These are phyloP conservation scores for Geranomyces variabilis DNA, from an alignment of 192 early-diverging fungal species.

Conservation along the genomic window DNA sequence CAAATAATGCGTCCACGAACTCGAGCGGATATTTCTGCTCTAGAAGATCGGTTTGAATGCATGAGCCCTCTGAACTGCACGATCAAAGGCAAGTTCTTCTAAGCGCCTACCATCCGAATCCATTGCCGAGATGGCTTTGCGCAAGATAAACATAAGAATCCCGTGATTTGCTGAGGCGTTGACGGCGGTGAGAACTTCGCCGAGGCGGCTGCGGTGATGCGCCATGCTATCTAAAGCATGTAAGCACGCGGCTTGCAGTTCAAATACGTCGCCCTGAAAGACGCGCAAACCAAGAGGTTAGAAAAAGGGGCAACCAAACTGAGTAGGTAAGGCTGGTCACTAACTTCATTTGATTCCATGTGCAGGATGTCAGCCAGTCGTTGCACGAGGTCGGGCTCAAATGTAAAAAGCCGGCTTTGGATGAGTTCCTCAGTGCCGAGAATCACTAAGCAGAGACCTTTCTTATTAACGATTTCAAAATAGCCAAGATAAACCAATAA, in stretches of 20 bases:
- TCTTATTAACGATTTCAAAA: too few relatives aligned
- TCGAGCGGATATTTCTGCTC: slow-evolving; percentile 56
- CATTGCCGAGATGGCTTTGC: slow-evolving; percentile 66
- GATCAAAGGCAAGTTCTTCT: too few relatives aligned
- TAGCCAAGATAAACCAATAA: not conserved
- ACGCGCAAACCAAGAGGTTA: not conserved
- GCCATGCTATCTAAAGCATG: slow-evolving; percentile 84
- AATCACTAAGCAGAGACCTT: slow-evolving; percentile 47
- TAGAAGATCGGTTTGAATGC: not conserved
- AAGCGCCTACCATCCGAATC: slow-evolving; percentile 40
- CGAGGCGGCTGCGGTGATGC: slow-evolving; percentile 72
- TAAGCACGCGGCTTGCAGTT: slow-evolving; percentile 78
- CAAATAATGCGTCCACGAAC: slow-evolving; percentile 83
- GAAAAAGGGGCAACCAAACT: not conserved
- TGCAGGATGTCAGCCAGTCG: slow-evolving; percentile 70
- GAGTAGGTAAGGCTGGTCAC: not conserved
- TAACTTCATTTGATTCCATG: slow-evolving; percentile 9
- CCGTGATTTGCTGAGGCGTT: slow-evolving; percentile 95
- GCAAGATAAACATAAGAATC: slow-evolving; percentile 78
- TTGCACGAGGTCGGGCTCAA: slow-evolving; percentile 84
- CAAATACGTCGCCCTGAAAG: slow-evolving; percentile 36
- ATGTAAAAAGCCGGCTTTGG: slow-evolving; percentile 76
- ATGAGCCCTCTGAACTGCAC: too few relatives aligned
- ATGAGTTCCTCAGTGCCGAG: slow-evolving; percentile 64
- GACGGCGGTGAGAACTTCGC: slow-evolving; percentile 81